Base-by-base conservation (phyloP, 2,329 filamentous ascomycete species). In the Microsporum audouinii region DNA sequence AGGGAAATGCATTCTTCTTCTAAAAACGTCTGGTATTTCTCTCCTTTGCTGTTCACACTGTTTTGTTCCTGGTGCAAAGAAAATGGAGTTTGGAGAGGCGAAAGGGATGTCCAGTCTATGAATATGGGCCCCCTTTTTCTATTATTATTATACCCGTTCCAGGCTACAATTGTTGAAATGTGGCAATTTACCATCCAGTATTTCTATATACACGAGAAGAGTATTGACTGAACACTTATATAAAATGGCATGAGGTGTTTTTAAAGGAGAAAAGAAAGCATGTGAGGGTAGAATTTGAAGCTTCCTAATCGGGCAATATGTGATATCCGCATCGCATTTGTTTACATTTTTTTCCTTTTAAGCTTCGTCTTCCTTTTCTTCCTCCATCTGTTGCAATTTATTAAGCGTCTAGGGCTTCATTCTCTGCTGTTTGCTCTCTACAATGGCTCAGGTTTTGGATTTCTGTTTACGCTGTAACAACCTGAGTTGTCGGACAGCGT, bases 1-100 rank as follows among this genome's bases (percentile, higher is more conserved):
- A 90, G 60, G 94, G 94, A 10, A 99, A 99, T 74, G 85, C 89
- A 0, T 96, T 96, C 73, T 99, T 99, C 79, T 92, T 91, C 72
- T 81, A 27, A 38, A 4, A 83, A 1, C 0, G 1, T 27, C 8
- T 7, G 7, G 31, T n/a, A 3, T 60, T 57, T 5, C n/a, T 45
- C 8, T 56, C 12, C 8, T 33, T 34, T 1, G 49, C 49, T 53
- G 4, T 14, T 1, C 45, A 12, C 23, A 6, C 23, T 47, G 0
- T n/a, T 5, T n/a, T 34, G 27, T 53, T 17, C 17, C 56, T 45
- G 36, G 31, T 34, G 3, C 38, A 31, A 57, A 43, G 45, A 29
- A 47, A 29, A 29, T 23, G 23, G 57, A 36, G 23, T 36, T 41
- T 17, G 23, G 39, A 49, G 10, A 47, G n/a, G 23, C 1, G 17